A percentile compares a stretch with the other conserved stretches of the same genome.
phyloP scores from a whole-genome alignment of 2,329 filamentous ascomycete species.

The Fusarium lyarnte region DNA sequence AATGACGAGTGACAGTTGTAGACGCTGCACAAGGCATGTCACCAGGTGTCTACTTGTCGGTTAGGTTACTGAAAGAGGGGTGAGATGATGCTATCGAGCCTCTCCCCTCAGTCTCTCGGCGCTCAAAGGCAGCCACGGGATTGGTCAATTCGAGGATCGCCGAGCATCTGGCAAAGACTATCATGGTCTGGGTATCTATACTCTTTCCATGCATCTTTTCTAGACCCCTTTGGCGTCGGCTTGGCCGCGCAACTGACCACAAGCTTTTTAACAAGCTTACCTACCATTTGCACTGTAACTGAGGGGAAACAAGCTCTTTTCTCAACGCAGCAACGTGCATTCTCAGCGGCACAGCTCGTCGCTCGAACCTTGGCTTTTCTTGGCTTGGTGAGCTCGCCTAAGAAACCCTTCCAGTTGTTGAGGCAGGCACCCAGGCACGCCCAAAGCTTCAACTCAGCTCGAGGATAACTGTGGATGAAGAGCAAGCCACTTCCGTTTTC shows the following conservation, averaged over 20 bases:
- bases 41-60: constrained; percentile 15
- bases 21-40: constrained; percentile 24
- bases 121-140: constrained; percentile 3
- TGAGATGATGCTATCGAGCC: constrained; percentile 26
- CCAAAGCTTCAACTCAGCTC: neutral
- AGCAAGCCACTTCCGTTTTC: constrained; percentile 28
- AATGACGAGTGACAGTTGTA: constrained; percentile 28
- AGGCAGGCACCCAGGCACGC: neutral
- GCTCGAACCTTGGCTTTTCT: constrained; percentile 3
- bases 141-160: constrained; percentile 22
- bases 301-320: constrained; percentile 29
- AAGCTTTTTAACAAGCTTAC: constrained; percentile 35
- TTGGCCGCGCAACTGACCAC: constrained; percentile 22
- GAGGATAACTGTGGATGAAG: constrained; percentile 3
- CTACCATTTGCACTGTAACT: neutral
- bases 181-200: constrained; percentile 7
- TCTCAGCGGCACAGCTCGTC: constrained; percentile 16
- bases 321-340: constrained; percentile 18
- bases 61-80: neutral
- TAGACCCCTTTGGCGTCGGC: constrained; percentile 22
- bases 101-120: constrained; percentile 17
- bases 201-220: constrained; percentile 28
- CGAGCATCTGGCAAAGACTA: neutral
- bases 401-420: neutral
- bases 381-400: neutral